These are phyloP conservation scores for Murraya koenigii DNA, from an alignment of 345 rosid species.

Conservation along the genomic window DNA sequence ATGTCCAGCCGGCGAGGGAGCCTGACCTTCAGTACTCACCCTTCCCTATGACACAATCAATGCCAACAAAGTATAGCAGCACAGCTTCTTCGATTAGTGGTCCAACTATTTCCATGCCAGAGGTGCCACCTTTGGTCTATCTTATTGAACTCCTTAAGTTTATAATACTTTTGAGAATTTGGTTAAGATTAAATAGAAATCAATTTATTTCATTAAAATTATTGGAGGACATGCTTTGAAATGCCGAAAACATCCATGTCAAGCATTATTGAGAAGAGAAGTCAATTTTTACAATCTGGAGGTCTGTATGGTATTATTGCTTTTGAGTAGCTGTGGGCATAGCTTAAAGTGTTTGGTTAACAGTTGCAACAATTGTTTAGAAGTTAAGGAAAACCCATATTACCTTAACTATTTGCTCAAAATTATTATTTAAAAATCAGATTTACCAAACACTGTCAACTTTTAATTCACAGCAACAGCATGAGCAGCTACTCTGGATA, in stretches of 20 bases:
- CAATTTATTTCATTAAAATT: neutral
- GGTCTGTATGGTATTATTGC: too few species aligned
- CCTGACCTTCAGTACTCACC: conserved; percentile 82
- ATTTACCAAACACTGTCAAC: too few species aligned
- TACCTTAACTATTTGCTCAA: too few species aligned
- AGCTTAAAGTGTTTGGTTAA: too few species aligned
- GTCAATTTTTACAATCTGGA: neutral
- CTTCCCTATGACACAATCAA: conserved; percentile 62
- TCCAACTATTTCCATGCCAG: conserved; percentile 71
- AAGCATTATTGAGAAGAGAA: neutral
- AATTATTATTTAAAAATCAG: too few species aligned
- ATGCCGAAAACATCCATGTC: neutral
- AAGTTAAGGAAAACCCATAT: too few species aligned
- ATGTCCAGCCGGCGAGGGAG: conserved; percentile 72
- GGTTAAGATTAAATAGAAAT: neutral
- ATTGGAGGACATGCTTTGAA: neutral
- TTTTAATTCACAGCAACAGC: too few species aligned
- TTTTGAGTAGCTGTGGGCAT: too few species aligned
- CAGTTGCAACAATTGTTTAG: too few species aligned
- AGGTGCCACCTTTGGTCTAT: conserved; percentile 40
- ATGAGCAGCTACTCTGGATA: neutral
- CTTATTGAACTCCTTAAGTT: neutral
- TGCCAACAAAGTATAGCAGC: conserved; percentile 64
- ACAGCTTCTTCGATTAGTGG: conserved; percentile 65
- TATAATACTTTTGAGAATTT: neutral